Conservation (phyloP, 305 asterid species). For the Euphrasia arctica region DNA sequence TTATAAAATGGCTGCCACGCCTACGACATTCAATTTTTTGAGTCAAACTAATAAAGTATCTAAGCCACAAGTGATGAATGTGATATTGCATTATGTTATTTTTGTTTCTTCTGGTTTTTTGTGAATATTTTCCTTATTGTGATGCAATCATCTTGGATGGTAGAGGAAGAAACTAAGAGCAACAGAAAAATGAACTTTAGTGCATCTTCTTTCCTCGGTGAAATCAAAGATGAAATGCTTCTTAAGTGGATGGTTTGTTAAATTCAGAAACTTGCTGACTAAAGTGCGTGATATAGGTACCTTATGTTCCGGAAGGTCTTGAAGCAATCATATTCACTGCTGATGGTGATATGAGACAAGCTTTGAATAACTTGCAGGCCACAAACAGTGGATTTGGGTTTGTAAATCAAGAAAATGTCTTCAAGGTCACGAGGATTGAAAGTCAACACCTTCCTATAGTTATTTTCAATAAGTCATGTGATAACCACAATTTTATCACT, state of each 20-base stretch:
- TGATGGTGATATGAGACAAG: conserved; percentile 99
- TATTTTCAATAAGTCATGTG: conserved; percentile 2
- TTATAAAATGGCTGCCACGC: too few relatives aligned
- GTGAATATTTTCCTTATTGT: neutral
- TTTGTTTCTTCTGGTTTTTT: neutral
- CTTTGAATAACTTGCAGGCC: conserved; percentile 95
- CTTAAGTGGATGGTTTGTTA: neutral
- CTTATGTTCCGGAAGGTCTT: conserved; percentile 95
- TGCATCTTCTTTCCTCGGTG: conserved; percentile 11
- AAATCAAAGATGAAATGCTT: neutral
- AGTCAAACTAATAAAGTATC: neutral
- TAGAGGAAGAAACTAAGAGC: conserved; percentile 1
- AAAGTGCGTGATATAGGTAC: conserved; percentile 45
- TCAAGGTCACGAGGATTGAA: conserved; percentile 61
- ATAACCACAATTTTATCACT: conserved; percentile 10
- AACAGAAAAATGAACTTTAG: neutral
- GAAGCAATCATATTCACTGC: conserved; percentile 97
- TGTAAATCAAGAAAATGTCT: conserved; percentile 94
- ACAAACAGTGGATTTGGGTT: conserved; percentile 92
- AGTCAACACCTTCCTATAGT: conserved; percentile 10
- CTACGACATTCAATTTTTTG: neutral
- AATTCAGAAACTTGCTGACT: neutral
- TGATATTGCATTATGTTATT: conserved; percentile 1
- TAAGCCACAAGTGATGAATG: conserved; percentile 1
- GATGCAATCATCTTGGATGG: conserved; percentile 7